Base-by-base conservation (phyloP, 163 green algal genomes). In the Chloromonas sp. region DNA sequence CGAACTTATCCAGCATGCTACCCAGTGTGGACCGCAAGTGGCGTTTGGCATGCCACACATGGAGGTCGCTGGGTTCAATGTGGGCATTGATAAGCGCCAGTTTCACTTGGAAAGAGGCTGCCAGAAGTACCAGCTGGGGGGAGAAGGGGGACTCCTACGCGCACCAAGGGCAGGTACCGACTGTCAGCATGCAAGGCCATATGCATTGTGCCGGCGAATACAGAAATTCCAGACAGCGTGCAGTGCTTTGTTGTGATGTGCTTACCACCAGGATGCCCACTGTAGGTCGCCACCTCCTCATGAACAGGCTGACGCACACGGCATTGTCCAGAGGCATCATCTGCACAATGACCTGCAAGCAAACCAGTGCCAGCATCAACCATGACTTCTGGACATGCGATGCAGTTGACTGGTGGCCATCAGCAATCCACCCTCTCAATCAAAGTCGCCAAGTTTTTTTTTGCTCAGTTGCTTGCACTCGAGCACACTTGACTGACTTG, bases 51-150 rank as follows among this genome's bases (percentile, higher is more conserved):
- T 89, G 86, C 83, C 82, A 89, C 13, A 8, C 8, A 36, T 87
- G 86, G n/a, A 87, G 60, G 70, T 74, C 71, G 83, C 14, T 81
- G 70, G 82, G 11, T 2, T 2, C 2, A 1, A 77, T 78, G 74
- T 86, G 87, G 60, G 88, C 92, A 79, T 95, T 95, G 5, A 95
- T 86, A 81, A 95, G 90, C 14, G 87, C 92, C 13, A 95, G 87
- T 1, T 58, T 36, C 11, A 92, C 87, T 0, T 87, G 86, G 0
- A 83, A 82, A 0, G 58, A 14, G 1, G 76, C 66, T 0, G 88
- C 88, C n/a, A 80, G 11, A 2, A 89, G 58, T 0, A 94, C 85
- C 5, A 95, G 84, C 60, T 89, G 84, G 8, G 89, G 89, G 82
- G 88, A 90, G 1, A 94, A 84, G 0, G 92, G 92, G 60, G 88